Evolutionary conservation across 306 rosid genomes (phyloP).

Genomic region (Dryas octopetala): DNA sequence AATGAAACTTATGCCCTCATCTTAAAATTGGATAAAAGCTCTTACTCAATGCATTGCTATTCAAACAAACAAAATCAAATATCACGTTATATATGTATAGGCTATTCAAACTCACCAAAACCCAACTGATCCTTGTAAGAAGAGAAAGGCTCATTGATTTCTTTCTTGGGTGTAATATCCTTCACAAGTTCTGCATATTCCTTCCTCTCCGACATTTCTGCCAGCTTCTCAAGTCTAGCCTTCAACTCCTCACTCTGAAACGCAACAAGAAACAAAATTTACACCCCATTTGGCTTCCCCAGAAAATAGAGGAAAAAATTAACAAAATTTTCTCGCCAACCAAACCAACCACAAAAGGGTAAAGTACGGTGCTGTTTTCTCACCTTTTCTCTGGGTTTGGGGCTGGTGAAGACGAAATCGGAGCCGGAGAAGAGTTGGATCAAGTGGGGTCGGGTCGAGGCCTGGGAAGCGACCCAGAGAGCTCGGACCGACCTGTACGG

Average conservation of each 20-base stretch:
- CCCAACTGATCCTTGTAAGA: slow-evolving; percentile 91
- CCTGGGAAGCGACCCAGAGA: slow-evolving; percentile 53
- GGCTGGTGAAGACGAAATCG: slow-evolving; percentile 55
- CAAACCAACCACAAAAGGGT: background rate
- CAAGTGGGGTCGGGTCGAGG: slow-evolving; percentile 46
- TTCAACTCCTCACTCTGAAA: slow-evolving; percentile 80
- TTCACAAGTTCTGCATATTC: slow-evolving; percentile 85
- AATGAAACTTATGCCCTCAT: background rate
- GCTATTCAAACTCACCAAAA: slow-evolving; percentile 47
- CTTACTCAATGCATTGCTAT: background rate
- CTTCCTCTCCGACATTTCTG: slow-evolving; percentile 73
- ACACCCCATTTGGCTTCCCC: background rate
- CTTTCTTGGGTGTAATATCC: slow-evolving; percentile 59
- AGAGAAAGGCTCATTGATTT: slow-evolving; percentile 69
- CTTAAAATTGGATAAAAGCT: background rate
- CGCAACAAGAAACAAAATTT: slow-evolving; percentile 3
- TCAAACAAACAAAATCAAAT: slow-evolving; percentile 6
- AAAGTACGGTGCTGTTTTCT: background rate
- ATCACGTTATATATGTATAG: background rate
- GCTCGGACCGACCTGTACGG: slow-evolving; percentile 56
- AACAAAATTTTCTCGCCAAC: no score
- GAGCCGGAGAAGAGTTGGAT: slow-evolving; percentile 53
- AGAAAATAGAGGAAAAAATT: background rate
- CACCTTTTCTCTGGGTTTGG: slow-evolving; percentile 85
- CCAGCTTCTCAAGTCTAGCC: slow-evolving; percentile 64